Conservation (phyloP, 129 eudicot genomes). For the Lactuca sativa region DNA sequence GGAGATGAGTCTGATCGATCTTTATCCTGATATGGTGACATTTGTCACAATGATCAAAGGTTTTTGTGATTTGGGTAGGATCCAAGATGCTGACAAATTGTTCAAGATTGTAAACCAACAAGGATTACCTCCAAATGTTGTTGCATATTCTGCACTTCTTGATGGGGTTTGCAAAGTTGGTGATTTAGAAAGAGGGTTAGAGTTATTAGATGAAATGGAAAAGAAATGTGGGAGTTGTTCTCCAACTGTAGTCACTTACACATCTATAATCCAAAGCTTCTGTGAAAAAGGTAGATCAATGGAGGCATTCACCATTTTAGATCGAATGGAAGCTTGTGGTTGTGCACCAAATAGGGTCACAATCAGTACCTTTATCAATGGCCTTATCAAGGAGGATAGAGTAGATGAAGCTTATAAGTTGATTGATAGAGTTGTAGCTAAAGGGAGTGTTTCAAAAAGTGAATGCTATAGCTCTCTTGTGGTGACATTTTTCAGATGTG, state of each 20-base stretch:
- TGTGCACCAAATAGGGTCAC: constrained; percentile 62
- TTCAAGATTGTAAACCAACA: constrained; percentile 49
- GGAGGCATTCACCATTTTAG: constrained; percentile 60
- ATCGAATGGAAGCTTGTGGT: constrained; percentile 58
- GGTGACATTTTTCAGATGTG: constrained; percentile 40
- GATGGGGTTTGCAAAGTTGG: constrained; percentile 74
- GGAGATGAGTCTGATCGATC: constrained; percentile 57
- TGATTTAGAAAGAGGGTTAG: constrained; percentile 53
- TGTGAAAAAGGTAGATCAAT: constrained; percentile 51
- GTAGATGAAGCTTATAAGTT: constrained; percentile 65
- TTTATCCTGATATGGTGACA: constrained; percentile 78
- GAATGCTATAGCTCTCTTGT: constrained; percentile 78
- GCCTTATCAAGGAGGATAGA: constrained; percentile 53
- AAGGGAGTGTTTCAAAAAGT: constrained; percentile 35
- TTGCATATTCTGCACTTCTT: constrained; percentile 59
- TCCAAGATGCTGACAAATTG: constrained; percentile 63
- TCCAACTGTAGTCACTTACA: constrained; percentile 72
- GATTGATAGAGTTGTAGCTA: constrained; percentile 43
- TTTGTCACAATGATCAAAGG: constrained; percentile 66
- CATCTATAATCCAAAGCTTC: constrained; percentile 55
- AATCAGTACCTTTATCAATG: constrained; percentile 49
- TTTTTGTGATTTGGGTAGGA: constrained; percentile 63
- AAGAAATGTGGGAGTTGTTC: constrained; percentile 51
- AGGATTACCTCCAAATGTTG: constrained; percentile 62
- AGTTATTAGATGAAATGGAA: constrained; percentile 68